A percentile compares a stretch with the other conserved stretches of the same genome.
These are phyloP conservation scores for Ascochyta koolunga DNA, from an alignment of 2,329 filamentous ascomycete genomes.

Conservation along the genomic window DNA sequence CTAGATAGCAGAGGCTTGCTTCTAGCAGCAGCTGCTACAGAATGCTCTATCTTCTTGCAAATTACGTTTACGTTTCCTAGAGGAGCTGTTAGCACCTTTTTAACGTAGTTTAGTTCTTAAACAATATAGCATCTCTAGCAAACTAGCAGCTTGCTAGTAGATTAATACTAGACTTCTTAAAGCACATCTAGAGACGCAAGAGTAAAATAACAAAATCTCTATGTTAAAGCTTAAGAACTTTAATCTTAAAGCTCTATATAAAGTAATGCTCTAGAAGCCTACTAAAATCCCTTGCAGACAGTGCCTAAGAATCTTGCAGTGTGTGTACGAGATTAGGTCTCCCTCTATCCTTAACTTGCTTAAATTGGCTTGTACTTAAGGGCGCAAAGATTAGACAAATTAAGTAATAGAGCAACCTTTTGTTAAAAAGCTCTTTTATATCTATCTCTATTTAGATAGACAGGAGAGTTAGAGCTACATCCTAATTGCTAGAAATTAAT, in stretches of 20 bases:
- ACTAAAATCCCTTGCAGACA: neutral
- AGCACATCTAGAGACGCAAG: neutral
- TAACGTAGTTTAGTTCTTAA: neutral
- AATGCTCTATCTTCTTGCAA: neutral
- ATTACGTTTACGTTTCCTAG: neutral
- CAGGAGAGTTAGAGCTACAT: neutral
- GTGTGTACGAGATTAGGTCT: neutral
- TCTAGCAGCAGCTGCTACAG: neutral
- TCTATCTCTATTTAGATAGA: conserved; percentile 1
- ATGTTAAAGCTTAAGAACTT: neutral
- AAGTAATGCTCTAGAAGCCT: neutral
- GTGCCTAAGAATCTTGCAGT: neutral
- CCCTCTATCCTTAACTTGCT: neutral
- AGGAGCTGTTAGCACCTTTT: neutral
- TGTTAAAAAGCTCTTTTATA: neutral
- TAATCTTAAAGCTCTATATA: neutral
- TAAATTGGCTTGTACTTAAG: neutral
- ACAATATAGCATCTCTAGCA: neutral
- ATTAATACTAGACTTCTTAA: neutral
- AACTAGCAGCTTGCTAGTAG: neutral
- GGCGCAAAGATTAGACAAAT: neutral
- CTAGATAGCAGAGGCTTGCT: neutral
- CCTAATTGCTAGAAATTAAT: neutral
- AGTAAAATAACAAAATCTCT: neutral
- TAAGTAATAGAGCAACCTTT: neutral